A percentile compares a stretch with the other conserved stretches of the same genome.
phyloP scores from a whole-genome alignment of 2,329 filamentous ascomycete species.

The Lachnellula subtilissima region DNA sequence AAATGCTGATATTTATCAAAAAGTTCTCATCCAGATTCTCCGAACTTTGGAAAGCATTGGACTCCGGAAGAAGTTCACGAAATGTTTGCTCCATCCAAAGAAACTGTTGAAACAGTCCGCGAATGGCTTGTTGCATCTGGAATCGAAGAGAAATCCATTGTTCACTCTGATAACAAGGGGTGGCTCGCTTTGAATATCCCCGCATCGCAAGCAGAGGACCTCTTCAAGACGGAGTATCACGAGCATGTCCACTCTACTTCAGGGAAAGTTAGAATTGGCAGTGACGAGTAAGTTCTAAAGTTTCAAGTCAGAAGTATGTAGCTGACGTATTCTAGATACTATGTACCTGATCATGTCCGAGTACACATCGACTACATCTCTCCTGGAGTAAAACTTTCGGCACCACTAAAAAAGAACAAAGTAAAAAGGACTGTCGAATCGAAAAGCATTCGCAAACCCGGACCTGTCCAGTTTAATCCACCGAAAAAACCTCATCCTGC shows the following conservation, averaged over 20 bases:
- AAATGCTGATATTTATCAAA: not conserved
- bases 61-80: conserved; percentile 31
- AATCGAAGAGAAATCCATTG: conserved; percentile 28
- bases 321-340: conserved; percentile 24
- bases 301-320: not conserved
- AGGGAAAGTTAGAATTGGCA: conserved; percentile 30
- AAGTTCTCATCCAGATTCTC: conserved; percentile 26
- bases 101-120: conserved; percentile 30
- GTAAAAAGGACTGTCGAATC: conserved; percentile 1
- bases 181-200: conserved; percentile 35
- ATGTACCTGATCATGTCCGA: conserved; percentile 37
- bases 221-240: conserved; percentile 34
- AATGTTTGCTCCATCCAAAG: conserved; percentile 30
- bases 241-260: conserved; percentile 30
- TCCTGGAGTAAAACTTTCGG: conserved; percentile 38
- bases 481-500: not conserved
- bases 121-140: conserved; percentile 33
- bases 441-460: not conserved
- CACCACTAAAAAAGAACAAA: conserved; percentile 10
- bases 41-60: conserved; percentile 35
- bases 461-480: conserved; percentile 7
- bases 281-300: conserved; percentile 29
- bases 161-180: conserved; percentile 31
- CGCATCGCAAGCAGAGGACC: conserved; percentile 30
- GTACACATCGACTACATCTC: conserved; percentile 43